These are phyloP conservation scores for Leptographium galeiforme DNA, from an alignment of 2,329 filamentous ascomycete genomes.

Conservation along the genomic window DNA sequence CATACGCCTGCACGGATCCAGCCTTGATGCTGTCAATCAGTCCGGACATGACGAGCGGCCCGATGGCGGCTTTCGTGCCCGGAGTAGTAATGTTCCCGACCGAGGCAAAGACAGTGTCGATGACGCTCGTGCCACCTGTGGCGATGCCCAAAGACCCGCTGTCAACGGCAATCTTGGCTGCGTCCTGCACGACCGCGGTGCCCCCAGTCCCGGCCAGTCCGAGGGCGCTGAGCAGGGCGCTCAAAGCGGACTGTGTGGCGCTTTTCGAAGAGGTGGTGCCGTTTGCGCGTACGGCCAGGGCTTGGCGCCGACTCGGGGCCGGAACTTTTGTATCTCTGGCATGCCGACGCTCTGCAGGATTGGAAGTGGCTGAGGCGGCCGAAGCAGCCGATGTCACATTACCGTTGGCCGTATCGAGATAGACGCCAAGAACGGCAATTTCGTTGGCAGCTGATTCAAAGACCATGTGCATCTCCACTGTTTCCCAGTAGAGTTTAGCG, in stretches of 20 bases:
- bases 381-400: not conserved
- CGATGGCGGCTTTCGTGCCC: slow-evolving; percentile 25
- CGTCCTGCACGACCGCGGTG: slow-evolving; percentile 8
- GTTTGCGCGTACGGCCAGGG: not conserved
- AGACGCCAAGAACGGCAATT: slow-evolving; percentile 30
- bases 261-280: not conserved
- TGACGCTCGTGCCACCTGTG: slow-evolving; percentile 22
- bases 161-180: slow-evolving; percentile 9
- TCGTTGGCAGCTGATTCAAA: slow-evolving; percentile 29
- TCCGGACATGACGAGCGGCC: slow-evolving; percentile 29
- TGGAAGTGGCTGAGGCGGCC: not conserved
- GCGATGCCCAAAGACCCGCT: slow-evolving; percentile 8
- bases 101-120: slow-evolving; percentile 32
- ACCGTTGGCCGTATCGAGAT: slow-evolving; percentile 25
- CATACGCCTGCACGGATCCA: slow-evolving; percentile 25
- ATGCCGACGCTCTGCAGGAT: slow-evolving; percentile 5
- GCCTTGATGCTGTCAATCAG: slow-evolving; percentile 23
- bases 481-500: not conserved
- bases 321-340: not conserved
- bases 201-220: not conserved
- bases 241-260: not conserved
- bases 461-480: slow-evolving; percentile 45
- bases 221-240: not conserved
- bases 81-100: slow-evolving; percentile 27
- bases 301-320: not conserved